These are phyloP conservation scores for Plantago lanceolata DNA, from an alignment of 305 asterid genomes.

Conservation along the genomic window DNA sequence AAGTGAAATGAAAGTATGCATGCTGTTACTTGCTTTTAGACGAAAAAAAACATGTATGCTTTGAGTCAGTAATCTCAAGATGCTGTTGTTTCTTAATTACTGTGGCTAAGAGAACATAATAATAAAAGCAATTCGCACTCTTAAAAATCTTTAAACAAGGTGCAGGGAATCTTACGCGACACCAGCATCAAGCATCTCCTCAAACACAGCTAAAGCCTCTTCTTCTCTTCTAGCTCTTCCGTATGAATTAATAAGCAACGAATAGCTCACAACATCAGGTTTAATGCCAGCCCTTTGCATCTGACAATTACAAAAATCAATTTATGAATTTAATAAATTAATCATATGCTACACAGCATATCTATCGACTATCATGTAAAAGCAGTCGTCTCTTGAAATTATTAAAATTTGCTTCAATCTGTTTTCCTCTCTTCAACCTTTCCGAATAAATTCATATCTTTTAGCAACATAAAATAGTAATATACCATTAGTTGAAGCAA, in stretches of 20 bases:
- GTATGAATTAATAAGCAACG: conserved; percentile 72
- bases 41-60: no score
- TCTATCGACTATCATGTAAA: conserved; percentile 3
- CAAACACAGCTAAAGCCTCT: conserved; percentile 93
- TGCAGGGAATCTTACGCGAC: conserved; percentile 54
- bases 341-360: conserved; percentile 4
- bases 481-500: no score
- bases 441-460: no score
- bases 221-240: conserved; percentile 99
- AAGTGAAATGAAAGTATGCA: no score
- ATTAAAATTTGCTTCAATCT: no score
- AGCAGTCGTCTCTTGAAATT: not conserved
- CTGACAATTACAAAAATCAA: conserved; percentile 34
- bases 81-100: no score
- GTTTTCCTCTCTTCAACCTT: no score
- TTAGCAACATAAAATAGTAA: no score
- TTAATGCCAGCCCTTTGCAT: conserved; percentile 72
- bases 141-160: not conserved
- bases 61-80: no score
- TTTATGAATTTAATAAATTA: conserved; percentile 23
- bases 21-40: no score
- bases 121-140: not conserved
- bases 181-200: conserved; percentile 98
- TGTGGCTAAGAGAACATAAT: no score
- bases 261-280: conserved; percentile 94